Conservation (phyloP, 23 red algal species). For the Cyanidiococcus yangmingshanensis region DNA sequence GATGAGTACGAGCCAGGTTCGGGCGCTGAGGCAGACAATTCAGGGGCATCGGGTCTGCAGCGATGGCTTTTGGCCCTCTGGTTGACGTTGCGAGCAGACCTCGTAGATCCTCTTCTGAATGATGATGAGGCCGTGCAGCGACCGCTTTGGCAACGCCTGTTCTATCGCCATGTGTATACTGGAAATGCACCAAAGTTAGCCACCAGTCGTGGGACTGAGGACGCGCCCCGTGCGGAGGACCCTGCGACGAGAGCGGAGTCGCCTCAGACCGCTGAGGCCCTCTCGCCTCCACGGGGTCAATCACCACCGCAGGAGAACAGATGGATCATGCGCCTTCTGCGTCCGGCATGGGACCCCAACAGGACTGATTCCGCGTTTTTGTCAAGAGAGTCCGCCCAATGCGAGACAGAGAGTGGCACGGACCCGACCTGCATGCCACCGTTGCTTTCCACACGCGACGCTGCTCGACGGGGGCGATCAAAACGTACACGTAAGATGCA, state of each 20-base stretch:
- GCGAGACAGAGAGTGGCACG: too few species aligned
- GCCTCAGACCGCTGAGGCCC: too few species aligned
- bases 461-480: not conserved
- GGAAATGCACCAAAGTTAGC: too few species aligned
- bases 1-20: not conserved
- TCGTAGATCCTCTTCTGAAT: not conserved
- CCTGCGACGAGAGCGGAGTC: too few species aligned
- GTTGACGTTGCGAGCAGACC: not conserved
- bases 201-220: too few species aligned
- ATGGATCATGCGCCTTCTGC: not conserved
- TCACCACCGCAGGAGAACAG: not conserved
- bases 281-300: not conserved
- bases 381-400: too few species aligned
- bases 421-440: not conserved
- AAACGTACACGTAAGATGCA: not conserved
- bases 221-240: too few species aligned
- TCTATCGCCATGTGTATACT: not conserved
- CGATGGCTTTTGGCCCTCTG: conserved; percentile 3
- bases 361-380: too few species aligned
- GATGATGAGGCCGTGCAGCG: not conserved
- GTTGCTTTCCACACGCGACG: not conserved
- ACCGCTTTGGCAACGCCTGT: not conserved
- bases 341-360: not conserved
- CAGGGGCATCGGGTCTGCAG: not conserved
- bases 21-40: not conserved